phyloP scores from a whole-genome alignment of 192 early-diverging fungal species.

The Oehlia diaphana region DNA sequence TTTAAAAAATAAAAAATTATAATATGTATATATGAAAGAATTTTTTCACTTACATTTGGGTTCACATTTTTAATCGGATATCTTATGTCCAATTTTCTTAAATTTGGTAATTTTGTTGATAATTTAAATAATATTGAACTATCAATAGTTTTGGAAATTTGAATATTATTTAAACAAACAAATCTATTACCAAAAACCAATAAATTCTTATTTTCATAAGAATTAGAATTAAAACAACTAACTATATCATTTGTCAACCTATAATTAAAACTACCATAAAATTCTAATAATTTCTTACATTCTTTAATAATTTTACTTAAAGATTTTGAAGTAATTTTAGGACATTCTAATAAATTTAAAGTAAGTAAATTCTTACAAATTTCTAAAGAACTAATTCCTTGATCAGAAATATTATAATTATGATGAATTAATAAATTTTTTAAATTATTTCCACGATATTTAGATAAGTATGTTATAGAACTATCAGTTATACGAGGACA shows the following conservation, averaged over 20 bases:
- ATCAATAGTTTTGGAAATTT: background rate
- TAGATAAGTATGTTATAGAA: background rate
- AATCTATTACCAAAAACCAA: background rate
- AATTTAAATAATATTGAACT: background rate
- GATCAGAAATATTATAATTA: background rate
- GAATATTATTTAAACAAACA: background rate
- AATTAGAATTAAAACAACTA: background rate
- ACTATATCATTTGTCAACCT: background rate
- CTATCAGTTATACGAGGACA: background rate
- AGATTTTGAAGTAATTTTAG: background rate
- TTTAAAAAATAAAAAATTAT: too few relatives aligned
- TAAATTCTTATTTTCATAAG: background rate
- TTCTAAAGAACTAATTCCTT: background rate
- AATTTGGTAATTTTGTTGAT: background rate
- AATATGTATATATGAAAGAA: too few relatives aligned
- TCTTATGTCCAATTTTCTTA: constrained; percentile 4
- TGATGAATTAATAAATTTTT: background rate
- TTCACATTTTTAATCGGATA: constrained; percentile 5
- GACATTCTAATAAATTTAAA: background rate
- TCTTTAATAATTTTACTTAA: background rate
- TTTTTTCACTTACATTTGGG: background rate
- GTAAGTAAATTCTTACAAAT: background rate
- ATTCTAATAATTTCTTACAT: constrained; percentile 1
- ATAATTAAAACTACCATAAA: background rate
- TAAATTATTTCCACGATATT: background rate